phyloP scores from a whole-genome alignment of 345 rosid genomes.

The Excoecaria agallocha region DNA sequence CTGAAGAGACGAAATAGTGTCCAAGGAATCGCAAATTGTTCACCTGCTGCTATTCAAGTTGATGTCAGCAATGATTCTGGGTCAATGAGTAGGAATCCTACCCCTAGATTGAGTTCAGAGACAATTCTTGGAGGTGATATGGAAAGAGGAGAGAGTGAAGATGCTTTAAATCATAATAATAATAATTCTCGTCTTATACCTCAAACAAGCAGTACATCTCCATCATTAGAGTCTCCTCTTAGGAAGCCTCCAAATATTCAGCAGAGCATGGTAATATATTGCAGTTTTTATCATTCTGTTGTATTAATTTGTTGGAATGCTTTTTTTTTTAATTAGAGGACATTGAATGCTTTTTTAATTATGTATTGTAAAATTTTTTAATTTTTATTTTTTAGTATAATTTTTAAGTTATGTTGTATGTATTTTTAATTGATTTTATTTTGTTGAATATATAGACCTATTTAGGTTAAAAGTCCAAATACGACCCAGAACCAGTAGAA shows the following conservation, averaged over 20 bases:
- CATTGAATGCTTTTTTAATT: no score
- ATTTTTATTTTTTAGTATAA: no score
- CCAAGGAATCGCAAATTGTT: conserved; percentile 49
- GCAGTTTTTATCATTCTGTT: neutral
- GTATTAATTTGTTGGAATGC: no score
- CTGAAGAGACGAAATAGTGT: conserved; percentile 55
- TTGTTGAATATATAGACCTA: no score
- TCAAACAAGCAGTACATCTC: conserved; percentile 79
- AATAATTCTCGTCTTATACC: conserved; percentile 51
- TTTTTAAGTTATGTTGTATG: no score
- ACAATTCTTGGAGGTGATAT: conserved; percentile 55
- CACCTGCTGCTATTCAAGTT: conserved; percentile 65
- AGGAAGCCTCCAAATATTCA: conserved; percentile 63
- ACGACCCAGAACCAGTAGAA: no score
- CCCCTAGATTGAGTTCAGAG: conserved; percentile 60
- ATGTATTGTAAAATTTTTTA: no score
- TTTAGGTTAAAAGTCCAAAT: no score
- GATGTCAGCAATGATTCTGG: conserved; percentile 69
- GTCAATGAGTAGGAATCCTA: conserved; percentile 48
- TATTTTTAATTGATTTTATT: no score
- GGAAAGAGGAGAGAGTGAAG: conserved; percentile 78
- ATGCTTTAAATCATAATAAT: conserved; percentile 49
- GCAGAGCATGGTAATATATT: conserved; percentile 49
- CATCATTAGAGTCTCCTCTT: conserved; percentile 80
- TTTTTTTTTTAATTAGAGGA: no score